Base-by-base conservation (phyloP, 768 basidiomycete species). In the Dictyophora rubrovolvata region DNA sequence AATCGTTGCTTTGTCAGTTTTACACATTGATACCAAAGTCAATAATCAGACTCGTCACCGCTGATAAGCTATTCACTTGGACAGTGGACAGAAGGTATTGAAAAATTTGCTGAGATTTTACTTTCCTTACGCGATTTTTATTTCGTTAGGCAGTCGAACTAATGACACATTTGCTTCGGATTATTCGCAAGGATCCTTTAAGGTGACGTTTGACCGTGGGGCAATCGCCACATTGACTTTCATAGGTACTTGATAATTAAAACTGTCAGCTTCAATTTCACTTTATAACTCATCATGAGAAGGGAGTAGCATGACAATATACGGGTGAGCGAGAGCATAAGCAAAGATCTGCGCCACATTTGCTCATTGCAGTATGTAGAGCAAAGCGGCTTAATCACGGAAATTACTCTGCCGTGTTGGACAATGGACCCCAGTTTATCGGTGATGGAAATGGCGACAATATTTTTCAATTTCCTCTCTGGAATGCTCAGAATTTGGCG, bases 21-120 rank as follows among this genome's bases (percentile, higher is more conserved):
- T 16, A 33, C n/a, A n/a, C n/a, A n/a, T n/a, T n/a, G n/a, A n/a
- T n/a, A 21, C 16, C 22, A 21, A 21, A 57, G 17, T 17, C 23
- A 10, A 8, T 21, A 18, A 35, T 3, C 17, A 59, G 57, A 59
- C 16, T 14, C 57, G 12, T 59, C 57, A 11, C 57, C 57, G 7
- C 28, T 59, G 1, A 52, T 59, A 18, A 22, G 17, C 7, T 59
- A 59, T 37, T 33, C 57, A 34, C 5, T 2, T 10, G 42, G 42
- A 14, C 42, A 42, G 11, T 59, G 57, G 57, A 42, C 16, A 17
- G 57, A 59, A 33, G 57, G 57, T 42, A n/a, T n/a, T n/a, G n/a
- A n/a, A n/a, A n/a, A n/a, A n/a, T n/a, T 14, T 8, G 36, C 14
- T 7, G 8, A 37, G 7, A 7, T 50, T 50, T 11, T 7, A 11